Conservation (phyloP, 2,329 filamentous ascomycete genomes). For the Colletotrichum lentis region DNA sequence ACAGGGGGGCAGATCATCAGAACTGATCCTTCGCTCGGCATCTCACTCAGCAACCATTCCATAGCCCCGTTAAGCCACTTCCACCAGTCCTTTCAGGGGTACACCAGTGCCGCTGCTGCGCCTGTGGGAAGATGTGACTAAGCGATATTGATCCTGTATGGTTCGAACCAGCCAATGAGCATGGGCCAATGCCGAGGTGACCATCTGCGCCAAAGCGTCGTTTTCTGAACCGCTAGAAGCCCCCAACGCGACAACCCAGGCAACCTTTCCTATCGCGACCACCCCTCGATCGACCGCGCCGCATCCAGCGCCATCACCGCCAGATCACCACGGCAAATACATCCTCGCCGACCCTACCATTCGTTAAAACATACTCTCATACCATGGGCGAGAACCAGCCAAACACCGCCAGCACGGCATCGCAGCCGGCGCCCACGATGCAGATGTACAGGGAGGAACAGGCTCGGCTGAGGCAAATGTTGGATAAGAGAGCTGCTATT, state of each 20-base stretch:
- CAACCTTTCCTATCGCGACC: conserved; percentile 7
- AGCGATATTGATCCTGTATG: neutral
- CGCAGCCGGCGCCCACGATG: conserved; percentile 46
- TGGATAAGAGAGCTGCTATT: conserved; percentile 51
- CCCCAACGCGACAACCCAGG: conserved; percentile 16
- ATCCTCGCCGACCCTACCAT: neutral
- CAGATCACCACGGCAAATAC: neutral
- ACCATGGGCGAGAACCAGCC: conserved; percentile 37
- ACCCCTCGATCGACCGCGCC: conserved; percentile 10
- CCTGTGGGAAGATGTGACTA: neutral
- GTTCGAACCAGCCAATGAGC: conserved; percentile 8
- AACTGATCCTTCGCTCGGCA: too few relatives aligned
- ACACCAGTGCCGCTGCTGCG: conserved; percentile 14
- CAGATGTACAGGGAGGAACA: conserved; percentile 62
- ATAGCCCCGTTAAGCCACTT: conserved; percentile 21
- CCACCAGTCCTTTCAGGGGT: conserved; percentile 1
- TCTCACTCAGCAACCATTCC: too few relatives aligned
- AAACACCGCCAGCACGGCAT: conserved; percentile 39
- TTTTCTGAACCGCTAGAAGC: conserved; percentile 22
- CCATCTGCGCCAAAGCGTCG: conserved; percentile 3
- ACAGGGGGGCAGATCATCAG: too few relatives aligned
- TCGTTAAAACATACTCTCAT: neutral
- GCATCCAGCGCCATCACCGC: conserved; percentile 19
- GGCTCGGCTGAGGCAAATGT: conserved; percentile 56
- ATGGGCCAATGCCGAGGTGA: neutral